A percentile compares a stretch with the other conserved stretches of the same genome.
These are phyloP conservation scores for Teunomyces stri DNA, from an alignment of 805 yeast species.

Conservation along the genomic window DNA sequence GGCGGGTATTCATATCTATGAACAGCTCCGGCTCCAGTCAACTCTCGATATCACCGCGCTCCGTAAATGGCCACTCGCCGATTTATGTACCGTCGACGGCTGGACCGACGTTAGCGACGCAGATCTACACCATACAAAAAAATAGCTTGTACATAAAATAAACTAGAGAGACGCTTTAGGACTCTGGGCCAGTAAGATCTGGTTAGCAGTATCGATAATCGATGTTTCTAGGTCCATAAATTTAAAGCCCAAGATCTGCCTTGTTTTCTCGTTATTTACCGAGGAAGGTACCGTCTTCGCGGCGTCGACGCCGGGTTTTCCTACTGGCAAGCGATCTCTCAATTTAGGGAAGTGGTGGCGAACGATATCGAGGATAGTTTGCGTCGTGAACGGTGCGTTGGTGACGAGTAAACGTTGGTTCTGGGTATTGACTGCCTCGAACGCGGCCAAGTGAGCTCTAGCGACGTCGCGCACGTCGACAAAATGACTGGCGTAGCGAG, in stretches of 20 bases:
- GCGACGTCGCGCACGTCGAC: constrained; percentile 16
- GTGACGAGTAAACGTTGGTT: constrained; percentile 29
- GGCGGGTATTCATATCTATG: constrained; percentile 90
- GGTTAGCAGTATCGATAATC: constrained; percentile 21
- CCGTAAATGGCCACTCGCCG: constrained; percentile 78
- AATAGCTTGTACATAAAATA: constrained; percentile 42
- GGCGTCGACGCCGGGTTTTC: constrained; percentile 12
- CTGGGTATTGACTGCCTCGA: constrained; percentile 11
- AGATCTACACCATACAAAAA: constrained; percentile 18
- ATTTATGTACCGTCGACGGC: constrained; percentile 48
- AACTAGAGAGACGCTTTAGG: constrained; percentile 49
- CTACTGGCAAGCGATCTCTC: constrained; percentile 13
- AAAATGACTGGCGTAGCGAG: constrained; percentile 17
- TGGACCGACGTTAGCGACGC: constrained; percentile 38
- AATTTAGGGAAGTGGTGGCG: constrained; percentile 22
- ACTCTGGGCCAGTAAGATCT: constrained; percentile 12
- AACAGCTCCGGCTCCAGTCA: constrained; percentile 47
- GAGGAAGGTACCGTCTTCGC: background rate
- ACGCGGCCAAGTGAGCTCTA: constrained; percentile 13
- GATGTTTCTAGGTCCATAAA: constrained; percentile 16
- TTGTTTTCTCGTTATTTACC: constrained; percentile 17
- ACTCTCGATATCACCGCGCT: constrained; percentile 59
- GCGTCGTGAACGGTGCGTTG: constrained; percentile 17
- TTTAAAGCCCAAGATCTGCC: constrained; percentile 17
- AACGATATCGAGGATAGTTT: constrained; percentile 18